phyloP scores from a whole-genome alignment of 139 green algal genomes.

The Volvox africanus region DNA sequence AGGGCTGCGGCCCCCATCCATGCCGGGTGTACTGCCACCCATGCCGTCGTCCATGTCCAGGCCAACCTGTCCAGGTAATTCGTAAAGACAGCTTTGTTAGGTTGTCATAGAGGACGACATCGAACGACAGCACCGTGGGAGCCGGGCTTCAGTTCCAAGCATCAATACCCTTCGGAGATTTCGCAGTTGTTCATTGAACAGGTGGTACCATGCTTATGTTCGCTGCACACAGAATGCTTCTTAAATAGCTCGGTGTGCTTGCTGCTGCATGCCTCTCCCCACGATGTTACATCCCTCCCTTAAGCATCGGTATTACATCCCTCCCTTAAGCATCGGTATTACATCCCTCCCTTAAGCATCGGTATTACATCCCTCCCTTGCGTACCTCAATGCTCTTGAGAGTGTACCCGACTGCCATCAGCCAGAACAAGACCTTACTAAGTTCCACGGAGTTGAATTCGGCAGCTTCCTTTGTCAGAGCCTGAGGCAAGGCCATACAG shows the following conservation, averaged over 20 bases:
- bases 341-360: not conserved
- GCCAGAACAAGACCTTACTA: constrained; percentile 85
- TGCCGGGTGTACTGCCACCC: not conserved
- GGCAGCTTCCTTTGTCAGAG: constrained; percentile 42
- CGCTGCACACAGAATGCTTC: too few species aligned
- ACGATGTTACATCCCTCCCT: not conserved
- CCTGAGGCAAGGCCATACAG: not conserved
- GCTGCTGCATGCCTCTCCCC: too few species aligned
- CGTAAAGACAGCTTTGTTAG: too few species aligned
- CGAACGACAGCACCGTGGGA: too few species aligned
- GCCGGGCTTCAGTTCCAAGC: too few species aligned
- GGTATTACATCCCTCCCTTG: too few species aligned
- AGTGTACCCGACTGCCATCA: constrained; percentile 84
- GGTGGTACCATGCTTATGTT: too few species aligned
- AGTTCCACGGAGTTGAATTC: constrained; percentile 79
- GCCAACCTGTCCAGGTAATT: not conserved
- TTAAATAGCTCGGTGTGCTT: too few species aligned
- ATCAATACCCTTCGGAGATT: too few species aligned
- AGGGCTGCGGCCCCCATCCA: not conserved
- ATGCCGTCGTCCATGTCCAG: constrained; percentile 42
- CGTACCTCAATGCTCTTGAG: constrained; percentile 71
- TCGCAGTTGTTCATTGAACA: too few species aligned
- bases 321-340: not conserved
- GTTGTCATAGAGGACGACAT: too few species aligned
- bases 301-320: not conserved